Evolutionary conservation across 1,284 basidiomycete species (phyloP).

Genomic region (Apiotrichum porosum): DNA sequence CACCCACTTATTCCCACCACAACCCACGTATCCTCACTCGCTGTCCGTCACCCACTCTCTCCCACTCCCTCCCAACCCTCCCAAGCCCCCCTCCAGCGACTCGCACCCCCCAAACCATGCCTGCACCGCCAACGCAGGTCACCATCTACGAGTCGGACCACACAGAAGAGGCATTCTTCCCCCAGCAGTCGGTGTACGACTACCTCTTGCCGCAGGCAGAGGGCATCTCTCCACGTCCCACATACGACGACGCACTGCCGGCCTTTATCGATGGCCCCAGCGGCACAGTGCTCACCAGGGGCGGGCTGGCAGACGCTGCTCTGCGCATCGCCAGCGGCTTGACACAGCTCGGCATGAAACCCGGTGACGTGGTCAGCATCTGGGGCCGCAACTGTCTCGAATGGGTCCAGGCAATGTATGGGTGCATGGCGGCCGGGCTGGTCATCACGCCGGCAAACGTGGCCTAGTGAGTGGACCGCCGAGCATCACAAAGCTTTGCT

Average conservation of each 20-base stretch:
- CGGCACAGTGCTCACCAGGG: slow-evolving; percentile 58
- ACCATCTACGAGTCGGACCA: slow-evolving; percentile 13
- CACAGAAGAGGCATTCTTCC: slow-evolving; percentile 5
- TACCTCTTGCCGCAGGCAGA: slow-evolving; percentile 11
- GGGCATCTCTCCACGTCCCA: slow-evolving; percentile 19
- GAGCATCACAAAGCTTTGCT: not conserved
- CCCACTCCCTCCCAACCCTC: too few species aligned
- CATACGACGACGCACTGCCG: slow-evolving; percentile 39
- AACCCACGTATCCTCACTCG: too few species aligned
- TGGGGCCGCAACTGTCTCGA: slow-evolving; percentile 56
- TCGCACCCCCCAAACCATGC: too few species aligned
- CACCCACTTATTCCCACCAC: too few species aligned
- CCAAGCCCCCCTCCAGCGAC: too few species aligned
- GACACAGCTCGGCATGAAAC: slow-evolving; percentile 27
- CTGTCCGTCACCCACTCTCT: too few species aligned
- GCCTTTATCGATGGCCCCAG: slow-evolving; percentile 66
- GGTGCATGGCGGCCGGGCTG: slow-evolving; percentile 46
- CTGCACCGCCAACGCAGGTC: too few species aligned
- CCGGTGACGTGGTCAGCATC: slow-evolving; percentile 37
- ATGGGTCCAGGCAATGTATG: slow-evolving; percentile 54
- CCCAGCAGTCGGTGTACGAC: slow-evolving; percentile 8
- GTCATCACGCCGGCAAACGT: slow-evolving; percentile 41
- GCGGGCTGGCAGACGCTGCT: slow-evolving; percentile 55
- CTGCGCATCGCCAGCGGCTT: slow-evolving; percentile 58
- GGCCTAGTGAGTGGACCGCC: slow-evolving; percentile 33